Percentiles rank a stretch among this genome's conserved stretches.
Evolutionary conservation across 1,284 basidiomycete genomes (phyloP).

Genomic region (Porodaedalea pini): DNA sequence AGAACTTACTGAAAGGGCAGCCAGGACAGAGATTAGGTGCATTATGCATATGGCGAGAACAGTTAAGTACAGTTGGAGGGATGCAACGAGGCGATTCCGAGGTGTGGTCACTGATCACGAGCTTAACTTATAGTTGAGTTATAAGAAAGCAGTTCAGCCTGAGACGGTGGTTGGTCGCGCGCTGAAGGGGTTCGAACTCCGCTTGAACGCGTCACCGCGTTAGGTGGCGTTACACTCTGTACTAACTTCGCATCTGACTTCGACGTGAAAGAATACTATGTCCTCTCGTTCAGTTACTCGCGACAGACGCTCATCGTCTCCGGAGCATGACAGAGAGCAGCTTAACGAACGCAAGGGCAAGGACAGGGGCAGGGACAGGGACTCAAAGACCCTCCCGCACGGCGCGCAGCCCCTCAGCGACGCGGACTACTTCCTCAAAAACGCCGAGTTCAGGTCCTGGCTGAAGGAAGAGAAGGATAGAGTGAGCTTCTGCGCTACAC

Average conservation of each 20-base stretch:
- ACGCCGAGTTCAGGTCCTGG: slow-evolving; percentile 73
- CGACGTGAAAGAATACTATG: background rate
- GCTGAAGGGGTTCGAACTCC: too few relatives aligned
- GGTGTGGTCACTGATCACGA: too few relatives aligned
- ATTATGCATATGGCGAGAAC: background rate
- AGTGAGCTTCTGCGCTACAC: slow-evolving; percentile 39
- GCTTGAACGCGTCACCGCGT: too few relatives aligned
- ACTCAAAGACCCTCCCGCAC: slow-evolving; percentile 35
- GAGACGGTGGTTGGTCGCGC: too few relatives aligned
- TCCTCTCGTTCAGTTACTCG: slow-evolving; percentile 1
- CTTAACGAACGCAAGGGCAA: background rate
- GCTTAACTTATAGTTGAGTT: too few relatives aligned
- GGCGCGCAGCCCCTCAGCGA: slow-evolving; percentile 58
- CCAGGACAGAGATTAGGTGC: background rate
- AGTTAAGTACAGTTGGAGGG: too few relatives aligned
- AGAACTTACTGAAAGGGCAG: background rate
- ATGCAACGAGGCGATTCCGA: too few relatives aligned
- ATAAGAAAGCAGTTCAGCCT: too few relatives aligned
- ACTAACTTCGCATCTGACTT: background rate
- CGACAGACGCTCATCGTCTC: background rate
- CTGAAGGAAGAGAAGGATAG: slow-evolving; percentile 74
- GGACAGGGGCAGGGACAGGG: background rate
- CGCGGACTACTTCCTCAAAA: slow-evolving; percentile 75
- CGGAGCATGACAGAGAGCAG: background rate
- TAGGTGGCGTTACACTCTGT: too few relatives aligned